Percentiles rank a stretch among this genome's conserved stretches.
Conservation (phyloP, 2,329 filamentous ascomycete genomes). For the Pseudogymnoascus sp. region DNA sequence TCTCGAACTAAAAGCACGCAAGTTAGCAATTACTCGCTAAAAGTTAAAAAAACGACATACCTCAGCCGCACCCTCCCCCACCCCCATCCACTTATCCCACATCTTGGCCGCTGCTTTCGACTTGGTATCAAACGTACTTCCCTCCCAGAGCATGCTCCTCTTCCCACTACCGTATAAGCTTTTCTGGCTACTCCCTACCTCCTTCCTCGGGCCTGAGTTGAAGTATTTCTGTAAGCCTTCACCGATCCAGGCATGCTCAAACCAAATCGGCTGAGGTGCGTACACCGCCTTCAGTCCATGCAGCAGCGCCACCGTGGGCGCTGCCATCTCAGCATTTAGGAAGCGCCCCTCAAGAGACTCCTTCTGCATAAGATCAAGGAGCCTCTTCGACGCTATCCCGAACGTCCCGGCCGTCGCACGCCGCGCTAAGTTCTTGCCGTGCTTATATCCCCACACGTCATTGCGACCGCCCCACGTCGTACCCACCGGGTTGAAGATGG, state of each 20-base stretch:
- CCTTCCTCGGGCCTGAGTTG: slow-evolving; percentile 50
- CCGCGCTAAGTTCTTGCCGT: slow-evolving; percentile 49
- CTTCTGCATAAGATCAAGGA: slow-evolving; percentile 70
- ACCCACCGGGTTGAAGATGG: slow-evolving; percentile 68
- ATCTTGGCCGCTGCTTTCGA: slow-evolving; percentile 49
- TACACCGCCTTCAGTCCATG: slow-evolving; percentile 75
- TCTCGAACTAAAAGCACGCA: slow-evolving; percentile 42
- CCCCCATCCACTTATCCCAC: slow-evolving; percentile 58
- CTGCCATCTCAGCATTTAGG: slow-evolving; percentile 74
- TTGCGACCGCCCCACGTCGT: slow-evolving; percentile 67
- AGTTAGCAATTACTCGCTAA: background rate
- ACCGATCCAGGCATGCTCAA: slow-evolving; percentile 64
- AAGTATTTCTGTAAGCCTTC: slow-evolving; percentile 50
- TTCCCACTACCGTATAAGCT: slow-evolving; percentile 54
- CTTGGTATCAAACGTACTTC: slow-evolving; percentile 55
- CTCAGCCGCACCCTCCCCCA: slow-evolving; percentile 43
- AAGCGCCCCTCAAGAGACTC: slow-evolving; percentile 68
- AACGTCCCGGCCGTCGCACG: slow-evolving; percentile 74
- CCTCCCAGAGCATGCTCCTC: slow-evolving; percentile 46
- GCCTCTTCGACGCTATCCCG: slow-evolving; percentile 61
- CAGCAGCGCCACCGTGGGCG: slow-evolving; percentile 63
- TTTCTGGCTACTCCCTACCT: slow-evolving; percentile 43
- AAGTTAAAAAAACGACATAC: slow-evolving; percentile 13
- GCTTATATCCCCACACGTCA: slow-evolving; percentile 51
- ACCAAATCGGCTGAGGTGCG: slow-evolving; percentile 71